A percentile compares a stretch with the other conserved stretches of the same genome.
These are phyloP conservation scores for Dothiorella sarmentorum DNA, from an alignment of 2,329 filamentous ascomycete species.

Conservation along the genomic window DNA sequence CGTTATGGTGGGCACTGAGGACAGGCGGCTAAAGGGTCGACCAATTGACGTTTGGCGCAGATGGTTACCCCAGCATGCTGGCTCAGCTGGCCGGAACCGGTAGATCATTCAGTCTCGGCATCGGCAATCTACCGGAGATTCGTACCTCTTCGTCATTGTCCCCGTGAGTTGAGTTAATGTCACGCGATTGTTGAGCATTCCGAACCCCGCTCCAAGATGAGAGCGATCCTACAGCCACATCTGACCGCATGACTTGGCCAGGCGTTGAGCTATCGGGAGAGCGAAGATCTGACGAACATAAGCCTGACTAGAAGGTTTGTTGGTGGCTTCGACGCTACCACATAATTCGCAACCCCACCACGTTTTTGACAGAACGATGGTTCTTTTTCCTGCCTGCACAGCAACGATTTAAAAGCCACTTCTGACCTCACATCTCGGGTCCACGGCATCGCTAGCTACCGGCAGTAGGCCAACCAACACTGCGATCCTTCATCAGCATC, in stretches of 20 bases:
- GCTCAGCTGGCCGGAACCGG: neutral
- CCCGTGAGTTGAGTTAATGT: neutral
- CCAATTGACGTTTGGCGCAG: neutral
- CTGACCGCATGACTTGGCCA: conserved; percentile 3
- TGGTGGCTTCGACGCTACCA: neutral
- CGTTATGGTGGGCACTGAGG: neutral
- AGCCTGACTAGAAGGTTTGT: conserved; percentile 1
- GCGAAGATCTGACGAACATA: conserved; percentile 1
- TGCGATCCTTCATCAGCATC: neutral
- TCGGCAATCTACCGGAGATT: neutral
- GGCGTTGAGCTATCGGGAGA: neutral
- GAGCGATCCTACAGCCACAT: conserved; percentile 10
- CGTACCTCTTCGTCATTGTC: neutral
- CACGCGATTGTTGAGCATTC: neutral
- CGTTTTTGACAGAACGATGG: neutral
- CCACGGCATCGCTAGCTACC: neutral
- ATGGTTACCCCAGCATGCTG: neutral
- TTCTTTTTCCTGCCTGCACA: neutral
- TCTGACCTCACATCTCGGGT: neutral
- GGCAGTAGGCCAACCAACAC: neutral
- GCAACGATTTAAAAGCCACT: conserved; percentile 1
- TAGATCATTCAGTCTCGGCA: conserved; percentile 6
- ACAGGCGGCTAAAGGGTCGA: conserved; percentile 3
- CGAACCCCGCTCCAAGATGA: neutral
- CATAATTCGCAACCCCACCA: neutral